Conservation (phyloP, 139 green algal genomes). For the Ettlia oleoabundans region DNA sequence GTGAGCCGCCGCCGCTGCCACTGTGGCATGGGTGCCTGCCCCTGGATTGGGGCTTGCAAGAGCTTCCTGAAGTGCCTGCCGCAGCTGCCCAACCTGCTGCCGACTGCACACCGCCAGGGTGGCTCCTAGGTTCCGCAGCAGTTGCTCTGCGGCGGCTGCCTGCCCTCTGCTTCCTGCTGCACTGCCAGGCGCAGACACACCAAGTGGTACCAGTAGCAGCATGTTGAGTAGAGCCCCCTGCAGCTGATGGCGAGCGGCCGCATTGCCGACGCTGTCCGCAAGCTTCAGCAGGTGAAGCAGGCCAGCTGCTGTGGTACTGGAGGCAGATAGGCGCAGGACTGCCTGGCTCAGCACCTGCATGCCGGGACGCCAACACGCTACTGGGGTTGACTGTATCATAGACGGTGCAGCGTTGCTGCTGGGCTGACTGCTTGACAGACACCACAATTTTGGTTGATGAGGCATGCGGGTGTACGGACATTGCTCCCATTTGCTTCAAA, state of each 20-base stretch:
- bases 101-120: not conserved
- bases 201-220: constrained; percentile 16
- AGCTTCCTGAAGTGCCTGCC: not conserved
- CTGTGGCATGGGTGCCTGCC: too few relatives aligned
- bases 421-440: too few relatives aligned
- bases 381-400: too few relatives aligned
- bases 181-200: too few relatives aligned
- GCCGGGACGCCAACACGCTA: too few relatives aligned
- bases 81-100: constrained; percentile 12
- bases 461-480: too few relatives aligned
- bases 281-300: constrained; percentile 6
- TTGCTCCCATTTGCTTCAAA: too few relatives aligned
- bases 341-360: not conserved
- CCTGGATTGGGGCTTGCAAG: not conserved
- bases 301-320: not conserved
- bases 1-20: not conserved
- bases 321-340: constrained; percentile 3
- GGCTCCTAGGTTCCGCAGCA: not conserved
- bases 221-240: constrained; percentile 2
- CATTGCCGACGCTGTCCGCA: not conserved
- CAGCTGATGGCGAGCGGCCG: not conserved
- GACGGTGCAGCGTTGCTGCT: too few relatives aligned
- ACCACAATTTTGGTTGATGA: too few relatives aligned
- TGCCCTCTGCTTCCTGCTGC: not conserved
- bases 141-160: not conserved